Base-by-base conservation (phyloP, 352 stramenopile genomes). In the Phytophthora podocarpi region DNA sequence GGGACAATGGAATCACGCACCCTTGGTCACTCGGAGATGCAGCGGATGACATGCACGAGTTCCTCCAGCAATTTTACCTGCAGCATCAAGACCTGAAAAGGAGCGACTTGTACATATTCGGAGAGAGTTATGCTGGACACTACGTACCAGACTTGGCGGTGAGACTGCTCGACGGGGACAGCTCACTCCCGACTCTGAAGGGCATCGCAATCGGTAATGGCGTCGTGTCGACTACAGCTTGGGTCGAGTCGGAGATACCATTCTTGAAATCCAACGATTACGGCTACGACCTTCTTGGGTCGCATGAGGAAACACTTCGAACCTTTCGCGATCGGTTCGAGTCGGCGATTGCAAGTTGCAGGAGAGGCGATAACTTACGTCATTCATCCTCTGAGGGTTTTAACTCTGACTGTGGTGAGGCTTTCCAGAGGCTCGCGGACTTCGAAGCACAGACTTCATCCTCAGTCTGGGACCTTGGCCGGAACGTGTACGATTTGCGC, bases 81-180 rank as follows among this genome's bases (percentile, higher is more conserved):
- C 50, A 63, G 10, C 69, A 91, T 35, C 28, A 41, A 13, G 51
- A 70, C 8, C 66, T 93, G 10, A 67, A 49, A 37, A 23, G 18
- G 13, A 80, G 76, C 27, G 75, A 85, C 54, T 85, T 99, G 10
- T 99, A 97, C 67, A 76, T 99, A 32, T 97, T 97, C 37, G 96
- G 96, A 31, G 97, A 99, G 64, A 97, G 82, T 54, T 99, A 98
- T 65, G 93, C 80, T 2, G 96, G 97, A 1, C 93, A 98, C 48
- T 99, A 98, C 60, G 89, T 98, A 16, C 97, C 96, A 1, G 92
- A 96, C 45, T 74, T 98, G 37, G 82, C 86, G 3, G 72, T 82
- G 18, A 76, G 78, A 27, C 62, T 98, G 39, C 53, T 98, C 12
- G 54, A 82, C 23, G 35, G 59, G 4, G 39, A 45, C 24, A 55